Percentiles rank a stretch among this genome's conserved stretches.
These are phyloP conservation scores for Leccinellum luteum DNA, from an alignment of 768 basidiomycete genomes.

Conservation along the genomic window DNA sequence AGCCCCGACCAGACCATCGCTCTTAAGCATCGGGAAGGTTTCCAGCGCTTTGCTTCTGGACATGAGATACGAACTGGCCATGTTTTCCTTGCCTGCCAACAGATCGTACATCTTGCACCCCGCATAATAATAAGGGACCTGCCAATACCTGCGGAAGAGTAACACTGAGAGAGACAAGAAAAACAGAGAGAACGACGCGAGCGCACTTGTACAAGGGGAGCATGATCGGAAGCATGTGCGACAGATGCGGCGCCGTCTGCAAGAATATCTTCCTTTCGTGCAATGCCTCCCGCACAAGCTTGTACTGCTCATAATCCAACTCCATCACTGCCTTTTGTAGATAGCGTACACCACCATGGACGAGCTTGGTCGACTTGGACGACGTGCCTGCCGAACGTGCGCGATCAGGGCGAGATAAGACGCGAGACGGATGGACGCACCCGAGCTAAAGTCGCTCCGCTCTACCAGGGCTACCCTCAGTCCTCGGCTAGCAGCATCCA, in stretches of 20 bases:
- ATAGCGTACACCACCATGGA: conserved; percentile 97
- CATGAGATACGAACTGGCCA: conserved; percentile 95
- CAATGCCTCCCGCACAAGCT: conserved; percentile 92
- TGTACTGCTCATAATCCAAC: conserved; percentile 94
- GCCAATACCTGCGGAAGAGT: conserved; percentile 70
- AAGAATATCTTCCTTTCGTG: conserved; percentile 92
- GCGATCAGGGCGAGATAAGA: not conserved
- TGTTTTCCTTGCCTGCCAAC: conserved; percentile 93
- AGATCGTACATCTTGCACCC: conserved; percentile 97
- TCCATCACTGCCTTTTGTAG: conserved; percentile 96
- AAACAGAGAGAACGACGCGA: not conserved
- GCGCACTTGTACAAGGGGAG: conserved; percentile 89
- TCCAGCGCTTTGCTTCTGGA: conserved; percentile 90
- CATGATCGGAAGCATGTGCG: conserved; percentile 94
- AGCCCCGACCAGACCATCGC: conserved; percentile 87
- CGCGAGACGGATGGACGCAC: conserved; percentile 38
- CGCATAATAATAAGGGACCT: conserved; percentile 92
- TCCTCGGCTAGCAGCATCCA: conserved; percentile 91
- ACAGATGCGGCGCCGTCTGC: conserved; percentile 93
- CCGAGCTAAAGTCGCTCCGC: conserved; percentile 86
- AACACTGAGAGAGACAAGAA: conserved; percentile 1
- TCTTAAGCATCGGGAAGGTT: conserved; percentile 95
- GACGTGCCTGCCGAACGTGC: conserved; percentile 67
- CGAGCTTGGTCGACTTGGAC: conserved; percentile 96
- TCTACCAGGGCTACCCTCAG: conserved; percentile 93